A percentile compares a stretch with the other conserved stretches of the same genome.
Evolutionary conservation across 768 basidiomycete genomes (phyloP).

Genomic region (Phanerodontia chrysosporium): DNA sequence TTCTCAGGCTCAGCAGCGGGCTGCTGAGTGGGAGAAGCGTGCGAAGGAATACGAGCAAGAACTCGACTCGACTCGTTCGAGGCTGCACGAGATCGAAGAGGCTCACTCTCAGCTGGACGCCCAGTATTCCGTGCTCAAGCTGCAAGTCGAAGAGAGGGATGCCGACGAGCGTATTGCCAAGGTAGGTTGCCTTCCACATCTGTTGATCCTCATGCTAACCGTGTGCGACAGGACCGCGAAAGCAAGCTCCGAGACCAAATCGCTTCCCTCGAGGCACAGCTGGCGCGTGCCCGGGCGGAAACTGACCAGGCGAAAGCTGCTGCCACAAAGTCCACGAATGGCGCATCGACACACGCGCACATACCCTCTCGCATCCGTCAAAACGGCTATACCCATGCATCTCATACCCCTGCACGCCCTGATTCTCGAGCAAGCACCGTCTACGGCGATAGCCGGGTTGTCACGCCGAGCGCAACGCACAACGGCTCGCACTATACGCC

Average conservation of each 20-base stretch:
- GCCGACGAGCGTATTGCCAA: conserved; percentile 62
- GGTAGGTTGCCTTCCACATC: conserved; percentile 35
- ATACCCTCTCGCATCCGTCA: conserved; percentile 36
- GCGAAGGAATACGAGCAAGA: conserved; percentile 67
- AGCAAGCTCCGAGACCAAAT: conserved; percentile 65
- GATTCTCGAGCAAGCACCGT: conserved; percentile 71
- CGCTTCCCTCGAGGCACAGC: conserved; percentile 54
- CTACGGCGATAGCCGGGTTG: conserved; percentile 44
- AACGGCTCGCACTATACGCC: conserved; percentile 33
- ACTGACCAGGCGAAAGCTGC: conserved; percentile 43
- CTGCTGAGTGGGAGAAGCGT: conserved; percentile 77
- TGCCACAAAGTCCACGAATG: conserved; percentile 23
- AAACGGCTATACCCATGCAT: conserved; percentile 33
- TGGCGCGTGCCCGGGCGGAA: conserved; percentile 54
- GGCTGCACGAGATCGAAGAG: conserved; percentile 66
- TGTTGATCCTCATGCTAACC: background rate
- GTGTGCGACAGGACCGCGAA: conserved; percentile 57
- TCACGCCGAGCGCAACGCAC: conserved; percentile 44
- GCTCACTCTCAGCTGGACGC: conserved; percentile 61
- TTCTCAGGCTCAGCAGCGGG: conserved; percentile 69
- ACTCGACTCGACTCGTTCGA: conserved; percentile 53
- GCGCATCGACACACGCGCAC: conserved; percentile 13
- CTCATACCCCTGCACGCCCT: conserved; percentile 53
- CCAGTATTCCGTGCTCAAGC: conserved; percentile 60
- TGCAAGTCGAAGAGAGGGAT: conserved; percentile 75